Evolutionary conservation across 768 basidiomycete species (phyloP).

Genomic region (Asterophora lycoperdoides): DNA sequence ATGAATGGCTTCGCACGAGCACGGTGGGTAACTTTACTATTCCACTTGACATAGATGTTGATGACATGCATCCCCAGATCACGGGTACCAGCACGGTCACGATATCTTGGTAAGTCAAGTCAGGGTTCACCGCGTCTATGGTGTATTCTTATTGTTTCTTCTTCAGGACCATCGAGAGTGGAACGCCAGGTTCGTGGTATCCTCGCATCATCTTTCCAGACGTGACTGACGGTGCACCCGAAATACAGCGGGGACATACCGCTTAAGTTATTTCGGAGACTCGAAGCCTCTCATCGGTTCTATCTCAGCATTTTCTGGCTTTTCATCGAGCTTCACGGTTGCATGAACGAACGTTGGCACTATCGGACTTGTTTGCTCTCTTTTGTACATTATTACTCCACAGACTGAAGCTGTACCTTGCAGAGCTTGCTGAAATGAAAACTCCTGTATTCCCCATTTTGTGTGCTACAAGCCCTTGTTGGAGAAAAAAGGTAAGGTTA

Average conservation of each 20-base stretch:
- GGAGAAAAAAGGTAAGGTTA: constrained; percentile 6
- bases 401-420: neutral
- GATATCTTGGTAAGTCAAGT: constrained; percentile 58
- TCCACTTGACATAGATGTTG: constrained; percentile 1
- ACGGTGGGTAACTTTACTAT: constrained; percentile 34
- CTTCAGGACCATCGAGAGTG: constrained; percentile 59
- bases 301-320: constrained; percentile 59
- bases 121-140: no score
- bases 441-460: neutral
- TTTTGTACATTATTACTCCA: constrained; percentile 1
- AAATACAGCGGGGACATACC: constrained; percentile 61
- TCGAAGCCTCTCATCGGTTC: constrained; percentile 64
- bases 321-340: constrained; percentile 60
- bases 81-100: constrained; percentile 61
- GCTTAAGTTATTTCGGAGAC: constrained; percentile 69
- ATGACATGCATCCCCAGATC: constrained; percentile 30
- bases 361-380: neutral
- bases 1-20: constrained; percentile 58
- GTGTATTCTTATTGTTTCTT: constrained; percentile 3
- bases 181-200: constrained; percentile 46
- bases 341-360: constrained; percentile 24
- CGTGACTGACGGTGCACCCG: neutral
- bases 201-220: neutral
- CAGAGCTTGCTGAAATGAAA: neutral
- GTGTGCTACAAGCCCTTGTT: no score